Evolutionary conservation across 2,329 filamentous ascomycete genomes (phyloP).

Genomic region (Eutypa lata): DNA sequence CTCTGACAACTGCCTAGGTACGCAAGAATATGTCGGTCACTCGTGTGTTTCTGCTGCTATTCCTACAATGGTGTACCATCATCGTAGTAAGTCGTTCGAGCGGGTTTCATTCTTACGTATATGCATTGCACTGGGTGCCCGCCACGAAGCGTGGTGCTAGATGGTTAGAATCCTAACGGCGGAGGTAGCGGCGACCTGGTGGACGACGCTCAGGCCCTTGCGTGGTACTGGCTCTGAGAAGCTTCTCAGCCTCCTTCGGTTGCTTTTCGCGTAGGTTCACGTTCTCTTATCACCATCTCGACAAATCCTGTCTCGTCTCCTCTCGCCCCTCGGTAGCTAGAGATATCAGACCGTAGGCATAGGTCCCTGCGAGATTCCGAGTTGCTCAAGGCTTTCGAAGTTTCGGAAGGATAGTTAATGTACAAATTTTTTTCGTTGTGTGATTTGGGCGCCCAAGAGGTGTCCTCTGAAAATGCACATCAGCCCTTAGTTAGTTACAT

Average conservation of each 20-base stretch:
- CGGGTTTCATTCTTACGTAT: background rate
- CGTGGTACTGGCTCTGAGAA: background rate
- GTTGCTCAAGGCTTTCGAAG: background rate
- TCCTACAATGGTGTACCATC: background rate
- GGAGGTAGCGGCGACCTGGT: too few species aligned
- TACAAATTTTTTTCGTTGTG: background rate
- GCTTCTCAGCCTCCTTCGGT: background rate
- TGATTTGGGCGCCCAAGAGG: background rate
- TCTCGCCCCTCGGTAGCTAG: background rate
- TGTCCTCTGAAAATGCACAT: slow-evolving; percentile 5
- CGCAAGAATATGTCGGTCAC: background rate
- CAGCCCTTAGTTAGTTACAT: slow-evolving; percentile 7
- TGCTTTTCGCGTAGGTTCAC: background rate
- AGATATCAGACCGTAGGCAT: background rate
- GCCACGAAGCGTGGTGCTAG: background rate
- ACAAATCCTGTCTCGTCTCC: background rate
- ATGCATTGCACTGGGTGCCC: background rate
- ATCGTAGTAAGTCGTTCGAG: background rate
- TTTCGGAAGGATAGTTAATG: background rate
- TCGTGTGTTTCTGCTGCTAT: background rate
- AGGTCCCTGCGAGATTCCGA: background rate
- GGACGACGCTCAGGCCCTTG: too few species aligned
- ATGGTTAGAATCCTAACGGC: background rate
- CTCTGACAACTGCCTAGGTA: background rate
- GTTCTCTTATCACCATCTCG: too few species aligned